phyloP scores from a whole-genome alignment of 495 filamentous ascomycete species.

The Lepidopterella palustris region DNA sequence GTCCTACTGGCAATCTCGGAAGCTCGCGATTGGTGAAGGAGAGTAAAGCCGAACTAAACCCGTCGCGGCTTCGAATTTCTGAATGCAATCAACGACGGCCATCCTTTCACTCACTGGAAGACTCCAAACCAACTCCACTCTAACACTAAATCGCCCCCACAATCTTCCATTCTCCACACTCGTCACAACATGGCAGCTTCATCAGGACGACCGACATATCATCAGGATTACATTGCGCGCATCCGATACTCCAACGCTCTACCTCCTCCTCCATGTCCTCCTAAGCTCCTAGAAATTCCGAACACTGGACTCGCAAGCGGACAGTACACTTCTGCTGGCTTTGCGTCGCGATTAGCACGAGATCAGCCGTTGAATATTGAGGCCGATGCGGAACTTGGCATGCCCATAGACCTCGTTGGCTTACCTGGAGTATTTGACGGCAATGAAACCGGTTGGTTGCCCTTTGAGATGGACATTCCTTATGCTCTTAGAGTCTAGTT shows the following conservation, averaged over 20 bases:
- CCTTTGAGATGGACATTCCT: not conserved
- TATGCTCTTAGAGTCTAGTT: not conserved
- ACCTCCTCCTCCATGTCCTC: constrained; percentile 84
- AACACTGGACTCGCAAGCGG: constrained; percentile 75
- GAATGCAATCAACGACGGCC: too few species aligned
- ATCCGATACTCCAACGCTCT: constrained; percentile 92
- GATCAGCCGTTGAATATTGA: constrained; percentile 95
- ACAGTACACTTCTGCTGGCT: constrained; percentile 79
- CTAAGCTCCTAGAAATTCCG: constrained; percentile 93
- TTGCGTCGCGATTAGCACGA: constrained; percentile 77
- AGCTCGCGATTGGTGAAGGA: too few species aligned
- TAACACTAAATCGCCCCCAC: not conserved
- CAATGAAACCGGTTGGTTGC: constrained; percentile 80
- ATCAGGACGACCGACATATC: constrained; percentile 41
- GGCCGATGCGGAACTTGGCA: constrained; percentile 93
- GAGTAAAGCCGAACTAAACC: too few species aligned
- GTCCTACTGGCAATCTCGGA: too few species aligned
- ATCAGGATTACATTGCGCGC: constrained; percentile 94
- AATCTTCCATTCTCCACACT: not conserved
- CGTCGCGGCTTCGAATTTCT: too few species aligned
- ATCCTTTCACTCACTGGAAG: too few species aligned
- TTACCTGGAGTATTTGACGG: constrained; percentile 91
- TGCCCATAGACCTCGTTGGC: constrained; percentile 92
- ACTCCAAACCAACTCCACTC: not conserved
- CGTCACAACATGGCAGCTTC: constrained; percentile 9